Percentiles rank a stretch among this genome's conserved stretches.
Evolutionary conservation across 176 grass and related monocot genomes (phyloP).

Genomic region (Secale cereale): DNA sequence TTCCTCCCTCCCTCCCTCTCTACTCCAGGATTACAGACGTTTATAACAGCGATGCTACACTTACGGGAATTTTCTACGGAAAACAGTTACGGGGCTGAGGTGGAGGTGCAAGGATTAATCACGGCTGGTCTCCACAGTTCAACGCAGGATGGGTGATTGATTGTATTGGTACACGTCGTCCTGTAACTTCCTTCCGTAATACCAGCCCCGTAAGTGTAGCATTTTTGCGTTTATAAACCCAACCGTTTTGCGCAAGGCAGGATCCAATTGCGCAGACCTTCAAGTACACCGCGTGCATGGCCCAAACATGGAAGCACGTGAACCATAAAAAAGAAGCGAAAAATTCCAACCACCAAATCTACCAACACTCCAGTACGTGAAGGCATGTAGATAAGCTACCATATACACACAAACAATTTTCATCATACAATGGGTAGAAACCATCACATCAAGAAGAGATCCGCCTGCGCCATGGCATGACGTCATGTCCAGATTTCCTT

Average conservation of each 20-base stretch:
- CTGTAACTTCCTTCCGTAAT: too few relatives aligned
- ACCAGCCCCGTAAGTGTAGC: too few relatives aligned
- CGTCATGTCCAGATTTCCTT: slow-evolving; percentile 17
- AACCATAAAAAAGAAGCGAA: too few relatives aligned
- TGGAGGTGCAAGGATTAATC: too few relatives aligned
- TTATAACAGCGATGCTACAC: too few relatives aligned
- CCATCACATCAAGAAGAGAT: slow-evolving; percentile 1
- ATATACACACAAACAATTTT: not conserved
- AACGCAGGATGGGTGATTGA: too few relatives aligned
- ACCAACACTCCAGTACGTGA: not conserved
- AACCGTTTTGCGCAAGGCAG: slow-evolving; percentile 19
- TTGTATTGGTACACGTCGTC: too few relatives aligned
- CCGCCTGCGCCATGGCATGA: not conserved
- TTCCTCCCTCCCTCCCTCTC: not conserved
- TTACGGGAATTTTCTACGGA: too few relatives aligned
- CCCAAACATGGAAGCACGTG: not conserved
- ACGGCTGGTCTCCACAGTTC: too few relatives aligned
- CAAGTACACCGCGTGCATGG: slow-evolving; percentile 31
- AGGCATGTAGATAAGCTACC: not conserved
- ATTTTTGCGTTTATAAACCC: not conserved
- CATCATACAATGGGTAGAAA: not conserved
- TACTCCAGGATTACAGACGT: not conserved
- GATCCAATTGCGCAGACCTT: slow-evolving; percentile 18
- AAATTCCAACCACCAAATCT: not conserved
- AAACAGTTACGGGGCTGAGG: too few relatives aligned